phyloP scores from a whole-genome alignment of 306 rosid species.

The Oemleria cerasiformis region DNA sequence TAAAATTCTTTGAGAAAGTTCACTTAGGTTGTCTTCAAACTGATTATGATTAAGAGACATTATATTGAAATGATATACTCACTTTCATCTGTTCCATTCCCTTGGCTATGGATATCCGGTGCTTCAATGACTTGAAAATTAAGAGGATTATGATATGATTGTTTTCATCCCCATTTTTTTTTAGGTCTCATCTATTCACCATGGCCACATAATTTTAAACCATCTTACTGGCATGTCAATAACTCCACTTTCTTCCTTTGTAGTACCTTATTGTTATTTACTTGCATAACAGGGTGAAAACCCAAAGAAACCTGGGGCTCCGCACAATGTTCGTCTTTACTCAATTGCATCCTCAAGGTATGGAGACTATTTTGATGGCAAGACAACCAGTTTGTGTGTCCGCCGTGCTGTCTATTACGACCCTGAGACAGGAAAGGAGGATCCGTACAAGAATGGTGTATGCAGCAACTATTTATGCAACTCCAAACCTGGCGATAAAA shows the following conservation, averaged over 20 bases:
- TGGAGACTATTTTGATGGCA: constrained; percentile 89
- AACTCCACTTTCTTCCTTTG: background rate
- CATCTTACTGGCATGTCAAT: background rate
- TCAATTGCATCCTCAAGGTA: constrained; percentile 95
- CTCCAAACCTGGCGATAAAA: constrained; percentile 91
- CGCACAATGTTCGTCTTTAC: constrained; percentile 84
- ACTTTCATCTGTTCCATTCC: background rate
- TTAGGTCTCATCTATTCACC: background rate
- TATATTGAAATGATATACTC: constrained; percentile 1
- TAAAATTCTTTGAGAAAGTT: constrained; percentile 1
- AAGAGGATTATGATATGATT: background rate
- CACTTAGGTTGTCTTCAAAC: background rate
- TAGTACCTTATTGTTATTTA: constrained; percentile 14
- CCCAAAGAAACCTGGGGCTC: constrained; percentile 89
- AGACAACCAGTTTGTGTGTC: constrained; percentile 92
- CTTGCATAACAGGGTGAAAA: constrained; percentile 75
- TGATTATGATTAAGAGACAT: too few species aligned
- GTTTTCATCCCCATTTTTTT: constrained; percentile 1
- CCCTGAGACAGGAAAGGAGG: constrained; percentile 91
- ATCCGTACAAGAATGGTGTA: constrained; percentile 79
- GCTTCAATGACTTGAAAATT: background rate
- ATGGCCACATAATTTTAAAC: background rate
- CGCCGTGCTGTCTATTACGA: constrained; percentile 95
- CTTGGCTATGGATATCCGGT: background rate
- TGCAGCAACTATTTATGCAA: constrained; percentile 87